Conservation (phyloP, 1,284 basidiomycete species). For the Vanrija pseudolonga region DNA sequence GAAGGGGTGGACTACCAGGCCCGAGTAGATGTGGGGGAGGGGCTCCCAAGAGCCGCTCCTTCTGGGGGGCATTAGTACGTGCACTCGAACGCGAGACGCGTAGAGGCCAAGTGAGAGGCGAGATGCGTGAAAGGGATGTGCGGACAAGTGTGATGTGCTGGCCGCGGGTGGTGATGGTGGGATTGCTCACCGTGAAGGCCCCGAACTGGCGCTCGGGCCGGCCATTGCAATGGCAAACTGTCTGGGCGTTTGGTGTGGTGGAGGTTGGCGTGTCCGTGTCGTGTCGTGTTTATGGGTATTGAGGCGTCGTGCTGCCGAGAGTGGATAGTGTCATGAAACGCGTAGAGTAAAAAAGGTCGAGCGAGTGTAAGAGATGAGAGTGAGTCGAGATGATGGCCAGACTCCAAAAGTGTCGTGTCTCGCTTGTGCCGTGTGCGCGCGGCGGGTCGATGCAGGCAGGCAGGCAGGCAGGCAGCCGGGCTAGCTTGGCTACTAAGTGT, state of each 20-base stretch:
- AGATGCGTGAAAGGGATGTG: background rate
- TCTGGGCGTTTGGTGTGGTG: background rate
- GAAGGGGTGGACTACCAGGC: constrained; percentile 41
- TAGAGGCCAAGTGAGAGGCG: background rate
- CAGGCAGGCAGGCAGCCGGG: too few species aligned
- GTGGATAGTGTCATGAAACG: background rate
- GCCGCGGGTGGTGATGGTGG: background rate
- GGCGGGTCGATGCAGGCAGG: too few species aligned
- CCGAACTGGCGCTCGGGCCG: constrained; percentile 9
- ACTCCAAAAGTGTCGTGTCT: too few species aligned
- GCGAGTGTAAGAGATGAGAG: background rate
- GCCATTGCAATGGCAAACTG: background rate
- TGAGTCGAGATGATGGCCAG: background rate
- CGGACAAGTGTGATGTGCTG: background rate
- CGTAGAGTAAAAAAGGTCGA: background rate
- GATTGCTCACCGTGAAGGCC: constrained; percentile 9
- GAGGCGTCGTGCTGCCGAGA: too few species aligned
- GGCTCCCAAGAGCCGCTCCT: constrained; percentile 34
- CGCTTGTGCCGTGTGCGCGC: too few species aligned
- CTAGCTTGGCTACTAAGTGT: too few species aligned
- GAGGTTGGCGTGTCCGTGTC: background rate
- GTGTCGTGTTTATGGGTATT: background rate
- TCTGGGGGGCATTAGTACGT: constrained; percentile 6
- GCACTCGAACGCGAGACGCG: background rate
- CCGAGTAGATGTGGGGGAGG: constrained; percentile 43